These are phyloP conservation scores for Alternaria arborescens DNA, from an alignment of 2,329 filamentous ascomycete species.

Conservation along the genomic window DNA sequence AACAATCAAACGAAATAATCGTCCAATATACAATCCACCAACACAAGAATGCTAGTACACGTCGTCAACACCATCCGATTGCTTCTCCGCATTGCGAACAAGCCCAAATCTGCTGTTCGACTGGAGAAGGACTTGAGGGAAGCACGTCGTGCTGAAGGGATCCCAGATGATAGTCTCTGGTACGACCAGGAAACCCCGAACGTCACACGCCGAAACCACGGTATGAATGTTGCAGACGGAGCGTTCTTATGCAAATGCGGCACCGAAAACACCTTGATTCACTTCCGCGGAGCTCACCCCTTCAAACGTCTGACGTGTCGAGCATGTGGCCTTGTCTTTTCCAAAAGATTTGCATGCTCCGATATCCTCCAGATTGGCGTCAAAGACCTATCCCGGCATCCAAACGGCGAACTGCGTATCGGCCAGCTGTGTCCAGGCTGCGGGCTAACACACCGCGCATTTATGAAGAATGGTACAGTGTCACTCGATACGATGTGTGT, in stretches of 20 bases:
- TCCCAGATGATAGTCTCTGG: not conserved
- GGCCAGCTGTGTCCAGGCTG: not conserved
- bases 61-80: too few species aligned
- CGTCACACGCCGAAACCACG: not conserved
- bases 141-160: not conserved
- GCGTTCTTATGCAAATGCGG: not conserved
- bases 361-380: not conserved
- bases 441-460: not conserved
- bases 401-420: not conserved
- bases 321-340: not conserved
- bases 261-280: not conserved
- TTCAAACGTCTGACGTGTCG: not conserved
- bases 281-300: not conserved
- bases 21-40: too few species aligned
- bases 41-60: too few species aligned
- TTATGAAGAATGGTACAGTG: not conserved
- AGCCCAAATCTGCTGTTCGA: not conserved
- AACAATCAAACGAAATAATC: not conserved
- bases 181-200: not conserved
- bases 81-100: not conserved
- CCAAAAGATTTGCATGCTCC: not conserved
- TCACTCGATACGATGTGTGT: not conserved
- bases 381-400: not conserved
- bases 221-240: not conserved
- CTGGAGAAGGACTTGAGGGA: not conserved